Percentiles rank a stretch among this genome's conserved stretches.
Evolutionary conservation across 2,329 filamentous ascomycete genomes (phyloP).

Genomic region (Reticulascus tulasneorum): DNA sequence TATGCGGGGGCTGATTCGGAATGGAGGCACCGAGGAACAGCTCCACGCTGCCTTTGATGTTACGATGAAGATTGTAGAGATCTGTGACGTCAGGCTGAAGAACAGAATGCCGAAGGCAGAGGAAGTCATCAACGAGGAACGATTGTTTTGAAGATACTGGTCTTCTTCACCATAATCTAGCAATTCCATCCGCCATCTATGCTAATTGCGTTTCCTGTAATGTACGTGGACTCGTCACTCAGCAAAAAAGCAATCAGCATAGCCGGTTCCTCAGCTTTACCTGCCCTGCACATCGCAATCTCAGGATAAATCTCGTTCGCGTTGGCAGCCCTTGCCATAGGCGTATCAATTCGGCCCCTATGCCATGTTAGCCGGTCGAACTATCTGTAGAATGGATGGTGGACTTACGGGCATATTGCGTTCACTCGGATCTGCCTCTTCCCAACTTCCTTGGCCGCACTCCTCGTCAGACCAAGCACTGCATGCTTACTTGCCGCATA

Average conservation of each 20-base stretch:
- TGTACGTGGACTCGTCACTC: slow-evolving; percentile 22
- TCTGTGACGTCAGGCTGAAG: slow-evolving; percentile 16
- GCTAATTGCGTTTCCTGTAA: slow-evolving; percentile 18
- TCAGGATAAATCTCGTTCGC: slow-evolving; percentile 12
- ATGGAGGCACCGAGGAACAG: slow-evolving; percentile 17
- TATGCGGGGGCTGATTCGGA: slow-evolving; percentile 20
- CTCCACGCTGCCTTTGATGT: slow-evolving; percentile 11
- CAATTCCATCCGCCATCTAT: slow-evolving; percentile 24
- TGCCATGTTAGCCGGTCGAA: neutral
- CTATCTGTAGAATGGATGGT: neutral
- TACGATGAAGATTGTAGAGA: slow-evolving; percentile 8
- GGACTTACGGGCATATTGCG: slow-evolving; percentile 23
- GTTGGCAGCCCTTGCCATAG: slow-evolving; percentile 19
- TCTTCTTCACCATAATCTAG: slow-evolving; percentile 7
- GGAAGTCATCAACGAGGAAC: slow-evolving; percentile 16
- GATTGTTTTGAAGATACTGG: slow-evolving; percentile 7
- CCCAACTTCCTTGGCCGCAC: slow-evolving; percentile 26
- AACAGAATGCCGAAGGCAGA: slow-evolving; percentile 18
- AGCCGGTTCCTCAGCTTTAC: slow-evolving; percentile 21
- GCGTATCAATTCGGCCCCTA: slow-evolving; percentile 25
- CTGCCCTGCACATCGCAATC: slow-evolving; percentile 18
- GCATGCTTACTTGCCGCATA: slow-evolving; percentile 27
- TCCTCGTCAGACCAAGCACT: slow-evolving; percentile 24
- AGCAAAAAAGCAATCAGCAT: slow-evolving; percentile 22
- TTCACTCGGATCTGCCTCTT: slow-evolving; percentile 22